Percentiles rank a stretch among this genome's conserved stretches.
Conservation (phyloP, 2,329 filamentous ascomycete genomes). For the Sphaerulina musiva region DNA sequence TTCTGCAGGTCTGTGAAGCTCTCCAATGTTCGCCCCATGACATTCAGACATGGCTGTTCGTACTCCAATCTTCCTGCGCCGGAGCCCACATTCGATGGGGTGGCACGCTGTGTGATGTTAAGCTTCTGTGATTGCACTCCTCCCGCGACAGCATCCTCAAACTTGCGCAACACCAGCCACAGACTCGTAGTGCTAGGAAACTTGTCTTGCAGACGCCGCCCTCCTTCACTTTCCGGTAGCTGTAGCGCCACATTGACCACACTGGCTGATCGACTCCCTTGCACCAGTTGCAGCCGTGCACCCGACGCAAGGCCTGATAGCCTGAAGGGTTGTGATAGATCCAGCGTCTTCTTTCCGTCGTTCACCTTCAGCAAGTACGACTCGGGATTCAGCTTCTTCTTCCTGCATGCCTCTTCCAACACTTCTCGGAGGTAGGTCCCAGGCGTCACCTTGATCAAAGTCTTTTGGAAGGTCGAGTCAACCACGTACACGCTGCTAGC, state of each 20-base stretch:
- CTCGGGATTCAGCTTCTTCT: conserved; percentile 65
- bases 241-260: conserved; percentile 86
- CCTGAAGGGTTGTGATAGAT: conserved; percentile 77
- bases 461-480: conserved; percentile 68
- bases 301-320: conserved; percentile 75
- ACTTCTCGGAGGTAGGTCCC: conserved; percentile 77
- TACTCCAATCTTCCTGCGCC: conserved; percentile 74
- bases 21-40: conserved; percentile 68
- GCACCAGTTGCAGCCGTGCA: conserved; percentile 86
- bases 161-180: conserved; percentile 84
- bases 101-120: conserved; percentile 78
- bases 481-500: conserved; percentile 71
- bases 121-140: conserved; percentile 38
- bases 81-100: conserved; percentile 54
- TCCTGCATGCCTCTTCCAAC: conserved; percentile 77
- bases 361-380: conserved; percentile 81
- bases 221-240: conserved; percentile 64
- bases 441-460: conserved; percentile 75
- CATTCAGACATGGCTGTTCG: conserved; percentile 73
- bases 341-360: conserved; percentile 70
- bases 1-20: conserved; percentile 80
- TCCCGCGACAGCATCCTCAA: conserved; percentile 68
- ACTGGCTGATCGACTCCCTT: conserved; percentile 75
- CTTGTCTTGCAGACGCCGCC: conserved; percentile 67
- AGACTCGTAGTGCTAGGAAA: conserved; percentile 81